phyloP scores from a whole-genome alignment of 208 protist genomes.

The Vickermania spadyakhi region DNA sequence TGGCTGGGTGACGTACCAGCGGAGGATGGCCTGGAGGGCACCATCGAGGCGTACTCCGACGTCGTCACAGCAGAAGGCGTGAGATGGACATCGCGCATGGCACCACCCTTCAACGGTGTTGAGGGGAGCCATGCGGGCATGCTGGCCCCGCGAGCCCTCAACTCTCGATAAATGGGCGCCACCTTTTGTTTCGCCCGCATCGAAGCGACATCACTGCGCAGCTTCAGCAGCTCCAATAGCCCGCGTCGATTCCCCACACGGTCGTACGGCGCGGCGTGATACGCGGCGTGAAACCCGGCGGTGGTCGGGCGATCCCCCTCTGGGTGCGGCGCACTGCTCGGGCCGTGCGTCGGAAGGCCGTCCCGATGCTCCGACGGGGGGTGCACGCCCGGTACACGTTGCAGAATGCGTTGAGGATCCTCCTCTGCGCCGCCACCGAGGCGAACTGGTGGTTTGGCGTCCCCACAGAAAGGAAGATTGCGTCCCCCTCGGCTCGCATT shows the following conservation, averaged over 20 bases:
- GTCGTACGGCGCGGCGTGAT: not conserved
- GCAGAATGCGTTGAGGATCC: not conserved
- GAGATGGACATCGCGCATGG: not conserved
- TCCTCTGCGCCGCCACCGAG: not conserved
- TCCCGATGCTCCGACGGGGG: not conserved
- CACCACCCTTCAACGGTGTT: not conserved
- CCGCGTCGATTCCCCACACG: not conserved
- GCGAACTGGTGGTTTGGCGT: not conserved
- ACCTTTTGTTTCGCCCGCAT: slow-evolving; percentile 1
- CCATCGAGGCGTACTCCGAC: not conserved
- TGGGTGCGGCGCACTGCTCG: not conserved
- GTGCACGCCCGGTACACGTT: not conserved
- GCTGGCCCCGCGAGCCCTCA: not conserved
- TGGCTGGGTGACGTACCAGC: not conserved
- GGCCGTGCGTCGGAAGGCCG: no score
- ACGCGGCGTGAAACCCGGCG: not conserved
- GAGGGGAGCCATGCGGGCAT: not conserved
- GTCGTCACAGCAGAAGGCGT: not conserved
- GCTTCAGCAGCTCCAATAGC: not conserved
- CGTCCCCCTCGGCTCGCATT: not conserved
- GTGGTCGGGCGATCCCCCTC: not conserved
- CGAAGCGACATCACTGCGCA: not conserved
- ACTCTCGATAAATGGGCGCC: not conserved
- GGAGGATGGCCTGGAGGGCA: not conserved
- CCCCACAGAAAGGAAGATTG: not conserved